Base-by-base conservation (phyloP, 306 rosid species). In the Notholithocarpus densiflorus region DNA sequence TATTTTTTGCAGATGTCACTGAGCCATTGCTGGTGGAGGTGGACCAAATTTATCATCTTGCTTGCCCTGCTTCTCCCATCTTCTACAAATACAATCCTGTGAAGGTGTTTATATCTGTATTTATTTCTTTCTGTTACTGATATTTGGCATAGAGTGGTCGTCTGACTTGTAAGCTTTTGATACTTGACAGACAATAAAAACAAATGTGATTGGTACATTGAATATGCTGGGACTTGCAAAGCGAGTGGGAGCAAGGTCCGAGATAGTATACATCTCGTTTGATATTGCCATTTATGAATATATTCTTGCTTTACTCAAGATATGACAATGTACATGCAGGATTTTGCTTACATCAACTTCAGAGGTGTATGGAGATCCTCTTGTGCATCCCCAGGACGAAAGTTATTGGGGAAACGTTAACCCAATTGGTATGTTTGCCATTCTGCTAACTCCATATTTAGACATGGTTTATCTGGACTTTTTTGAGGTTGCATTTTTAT, bases 151-250 rank as follows among this genome's bases (percentile, higher is more conserved):
- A 31, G 12, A 26, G 37, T 14, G 24, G 15, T 68, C 21, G 2
- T 34, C 72, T 68, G 52, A 68, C 8, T 68, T 34, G 52, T 34
- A 34, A 34, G 48, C 52, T 13, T 68, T 2, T 68, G 24, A 81
- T 79, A 54, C 55, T 71, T 61, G 75, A 64, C 97, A 94, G 97
- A 94, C 98, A 20, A 92, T 91, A 65, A 94, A 94, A 91, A 94
- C 97, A 71, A 94, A 94, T 83, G 97, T 94, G 87, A 92, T 94
- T 37, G 98, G 98, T 78, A 94, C 98, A 15, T 80, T 94, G 88
- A 94, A 94, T 85, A 92, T 94, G 98, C 94, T 94, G 75, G 97
- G 98, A 84, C 98, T 94, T 70, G 98, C 98, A 24, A 94, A 94
- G 86, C 92, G 98, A 61, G 97, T 94, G 54, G 98, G 98, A 75